phyloP scores from a whole-genome alignment of 2,329 filamentous ascomycete species.

The Monosporascus sp. region DNA sequence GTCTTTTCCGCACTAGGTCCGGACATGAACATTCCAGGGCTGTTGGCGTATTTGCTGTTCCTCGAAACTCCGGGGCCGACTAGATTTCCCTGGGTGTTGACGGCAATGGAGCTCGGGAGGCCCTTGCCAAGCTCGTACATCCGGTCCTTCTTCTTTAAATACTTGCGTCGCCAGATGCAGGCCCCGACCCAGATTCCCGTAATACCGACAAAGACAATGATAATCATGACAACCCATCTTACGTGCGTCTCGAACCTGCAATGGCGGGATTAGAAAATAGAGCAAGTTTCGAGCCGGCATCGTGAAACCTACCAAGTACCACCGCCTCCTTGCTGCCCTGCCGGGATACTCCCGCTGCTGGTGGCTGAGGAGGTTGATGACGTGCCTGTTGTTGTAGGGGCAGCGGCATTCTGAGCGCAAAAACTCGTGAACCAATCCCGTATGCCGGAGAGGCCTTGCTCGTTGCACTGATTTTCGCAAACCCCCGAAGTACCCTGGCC shows the following conservation, averaged over 20 bases:
- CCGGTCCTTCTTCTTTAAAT: conserved; percentile 64
- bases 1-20: conserved; percentile 29
- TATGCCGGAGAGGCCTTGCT: conserved; percentile 47
- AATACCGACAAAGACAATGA: conserved; percentile 68
- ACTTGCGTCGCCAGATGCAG: conserved; percentile 67
- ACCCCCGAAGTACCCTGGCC: conserved; percentile 52
- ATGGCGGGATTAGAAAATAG: neutral
- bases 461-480: conserved; percentile 57
- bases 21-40: conserved; percentile 35
- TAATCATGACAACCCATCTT: conserved; percentile 78
- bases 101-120: conserved; percentile 31
- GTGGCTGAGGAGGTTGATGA: conserved; percentile 22
- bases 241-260: conserved; percentile 66
- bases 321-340: conserved; percentile 26
- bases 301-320: conserved; percentile 41
- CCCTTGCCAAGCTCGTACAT: conserved; percentile 45
- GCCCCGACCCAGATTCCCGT: conserved; percentile 61
- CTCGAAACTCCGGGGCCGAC: conserved; percentile 20
- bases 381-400: conserved; percentile 23
- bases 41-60: conserved; percentile 21
- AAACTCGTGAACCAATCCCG: conserved; percentile 66
- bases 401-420: conserved; percentile 48
- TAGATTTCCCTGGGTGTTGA: conserved; percentile 27
- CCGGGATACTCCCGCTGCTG: conserved; percentile 16
- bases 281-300: neutral